A percentile compares a stretch with the other conserved stretches of the same genome.
Conservation (phyloP, 768 basidiomycete genomes). For the Lentinula edodes region DNA sequence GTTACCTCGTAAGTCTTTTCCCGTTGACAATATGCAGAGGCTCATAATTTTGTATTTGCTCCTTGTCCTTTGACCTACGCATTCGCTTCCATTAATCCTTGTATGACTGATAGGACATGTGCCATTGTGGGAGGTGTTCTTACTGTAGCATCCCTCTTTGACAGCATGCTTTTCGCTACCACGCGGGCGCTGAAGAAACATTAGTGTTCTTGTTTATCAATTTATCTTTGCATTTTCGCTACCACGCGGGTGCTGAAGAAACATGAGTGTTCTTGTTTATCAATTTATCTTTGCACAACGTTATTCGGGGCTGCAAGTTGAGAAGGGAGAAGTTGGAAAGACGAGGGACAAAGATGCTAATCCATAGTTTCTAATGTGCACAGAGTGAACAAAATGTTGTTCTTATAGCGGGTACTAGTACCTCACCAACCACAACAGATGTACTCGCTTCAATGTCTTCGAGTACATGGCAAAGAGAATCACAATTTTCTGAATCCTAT, state of each 20-base stretch:
- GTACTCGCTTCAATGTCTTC: too few species aligned
- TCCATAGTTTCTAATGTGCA: too few species aligned
- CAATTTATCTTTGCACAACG: too few species aligned
- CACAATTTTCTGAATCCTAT: too few species aligned
- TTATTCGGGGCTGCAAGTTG: too few species aligned
- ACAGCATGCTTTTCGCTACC: constrained; percentile 85
- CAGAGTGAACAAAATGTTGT: too few species aligned
- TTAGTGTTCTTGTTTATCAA: neutral
- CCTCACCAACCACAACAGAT: too few species aligned
- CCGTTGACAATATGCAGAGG: neutral
- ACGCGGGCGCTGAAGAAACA: constrained; percentile 65
- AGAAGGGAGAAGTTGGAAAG: too few species aligned
- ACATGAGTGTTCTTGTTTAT: constrained; percentile 3
- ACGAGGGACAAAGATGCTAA: too few species aligned
- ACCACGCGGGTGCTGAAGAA: constrained; percentile 74
- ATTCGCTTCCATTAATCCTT: neutral
- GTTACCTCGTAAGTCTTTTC: constrained; percentile 76
- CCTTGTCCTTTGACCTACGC: neutral
- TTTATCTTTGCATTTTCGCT: constrained; percentile 51
- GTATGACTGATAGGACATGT: constrained; percentile 60
- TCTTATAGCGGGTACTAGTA: too few species aligned
- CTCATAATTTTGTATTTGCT: too few species aligned
- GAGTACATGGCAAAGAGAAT: too few species aligned
- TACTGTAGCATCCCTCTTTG: constrained; percentile 89
- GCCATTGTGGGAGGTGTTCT: constrained; percentile 97